A percentile compares a stretch with the other conserved stretches of the same genome.
These are phyloP conservation scores for Hymenoscyphus linearis DNA, from an alignment of 2,329 filamentous ascomycete genomes.

Conservation along the genomic window DNA sequence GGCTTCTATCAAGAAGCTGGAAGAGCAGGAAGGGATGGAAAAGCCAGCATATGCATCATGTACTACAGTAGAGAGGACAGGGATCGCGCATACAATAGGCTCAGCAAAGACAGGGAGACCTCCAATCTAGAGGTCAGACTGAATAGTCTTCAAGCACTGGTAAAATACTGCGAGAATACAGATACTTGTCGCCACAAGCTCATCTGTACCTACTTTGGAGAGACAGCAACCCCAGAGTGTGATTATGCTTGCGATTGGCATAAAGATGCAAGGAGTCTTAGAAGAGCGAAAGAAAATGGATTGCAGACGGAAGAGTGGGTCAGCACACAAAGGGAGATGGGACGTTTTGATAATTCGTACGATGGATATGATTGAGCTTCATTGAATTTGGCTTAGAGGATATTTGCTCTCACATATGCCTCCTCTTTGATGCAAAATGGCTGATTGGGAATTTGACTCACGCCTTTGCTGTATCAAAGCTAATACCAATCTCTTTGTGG, in stretches of 20 bases:
- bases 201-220: slow-evolving; percentile 75
- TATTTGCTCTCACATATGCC: background rate
- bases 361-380: slow-evolving; percentile 38
- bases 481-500: background rate
- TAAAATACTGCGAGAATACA: slow-evolving; percentile 77
- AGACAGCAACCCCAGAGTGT: slow-evolving; percentile 52
- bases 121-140: slow-evolving; percentile 46
- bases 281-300: slow-evolving; percentile 49
- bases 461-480: background rate
- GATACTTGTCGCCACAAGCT: slow-evolving; percentile 67
- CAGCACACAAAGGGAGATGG: slow-evolving; percentile 56
- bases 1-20: slow-evolving; percentile 96
- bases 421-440: background rate
- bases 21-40: slow-evolving; percentile 82
- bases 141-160: slow-evolving; percentile 61
- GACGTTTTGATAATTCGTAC: slow-evolving; percentile 50
- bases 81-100: slow-evolving; percentile 60
- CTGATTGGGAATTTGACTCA: background rate
- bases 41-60: slow-evolving; percentile 78
- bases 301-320: slow-evolving; percentile 58
- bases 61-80: slow-evolving; percentile 89
- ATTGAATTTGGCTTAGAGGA: background rate
- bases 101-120: slow-evolving; percentile 44
- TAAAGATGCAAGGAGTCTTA: slow-evolving; percentile 58
- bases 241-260: slow-evolving; percentile 76